Evolutionary conservation across 164 flowering plant genomes (phyloP).

Genomic region (Piper betle): DNA sequence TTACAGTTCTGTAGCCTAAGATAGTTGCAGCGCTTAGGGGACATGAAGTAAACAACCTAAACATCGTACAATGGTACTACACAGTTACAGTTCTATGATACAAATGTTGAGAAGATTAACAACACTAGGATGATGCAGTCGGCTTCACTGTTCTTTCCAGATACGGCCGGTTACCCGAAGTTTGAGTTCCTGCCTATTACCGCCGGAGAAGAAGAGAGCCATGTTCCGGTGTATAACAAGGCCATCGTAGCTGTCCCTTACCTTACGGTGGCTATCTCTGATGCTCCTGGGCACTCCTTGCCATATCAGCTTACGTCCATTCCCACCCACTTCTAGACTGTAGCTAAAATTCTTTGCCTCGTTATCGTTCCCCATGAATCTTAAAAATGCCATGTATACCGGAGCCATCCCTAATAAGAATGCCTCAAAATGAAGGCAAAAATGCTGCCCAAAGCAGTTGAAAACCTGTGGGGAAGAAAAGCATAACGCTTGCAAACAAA

Average conservation of each 20-base stretch:
- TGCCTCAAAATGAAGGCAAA: slow-evolving; percentile 72
- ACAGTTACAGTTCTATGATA: neutral
- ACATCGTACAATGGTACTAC: neutral
- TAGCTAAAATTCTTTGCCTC: slow-evolving; percentile 55
- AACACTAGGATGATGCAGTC: neutral
- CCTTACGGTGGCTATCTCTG: slow-evolving; percentile 50
- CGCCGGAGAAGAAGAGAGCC: slow-evolving; percentile 50
- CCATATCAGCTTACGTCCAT: slow-evolving; percentile 55
- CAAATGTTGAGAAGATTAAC: neutral
- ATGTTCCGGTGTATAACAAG: slow-evolving; percentile 47
- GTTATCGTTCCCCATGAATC: slow-evolving; percentile 67
- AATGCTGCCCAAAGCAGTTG: slow-evolving; percentile 50
- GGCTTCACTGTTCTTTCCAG: slow-evolving; percentile 41
- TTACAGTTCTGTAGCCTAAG: neutral
- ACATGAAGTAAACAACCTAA: neutral
- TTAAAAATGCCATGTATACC: slow-evolving; percentile 61
- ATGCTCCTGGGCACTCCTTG: slow-evolving; percentile 72
- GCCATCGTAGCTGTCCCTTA: slow-evolving; percentile 63
- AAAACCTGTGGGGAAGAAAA: slow-evolving; percentile 48
- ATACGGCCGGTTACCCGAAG: slow-evolving; percentile 55
- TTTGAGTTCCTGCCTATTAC: slow-evolving; percentile 49
- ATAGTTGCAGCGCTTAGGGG: neutral
- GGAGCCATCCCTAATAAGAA: slow-evolving; percentile 51
- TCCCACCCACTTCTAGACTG: slow-evolving; percentile 54
- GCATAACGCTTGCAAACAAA: neutral